Base-by-base conservation (phyloP, 345 rosid species). In the Cardamine occulta region DNA sequence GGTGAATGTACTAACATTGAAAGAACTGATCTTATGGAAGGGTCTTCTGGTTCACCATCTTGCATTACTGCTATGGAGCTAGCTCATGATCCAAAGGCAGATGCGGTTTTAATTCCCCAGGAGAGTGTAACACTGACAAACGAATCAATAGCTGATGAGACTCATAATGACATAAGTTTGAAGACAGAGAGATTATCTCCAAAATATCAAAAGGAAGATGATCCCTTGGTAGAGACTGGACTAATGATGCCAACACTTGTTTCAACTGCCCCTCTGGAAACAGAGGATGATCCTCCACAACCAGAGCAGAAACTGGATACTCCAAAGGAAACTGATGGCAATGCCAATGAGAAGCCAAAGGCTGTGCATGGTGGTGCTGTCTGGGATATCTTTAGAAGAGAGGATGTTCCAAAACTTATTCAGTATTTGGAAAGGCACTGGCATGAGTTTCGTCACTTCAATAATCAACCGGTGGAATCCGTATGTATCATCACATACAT, bases 321-420 rank as follows among this genome's bases (percentile, higher is more conserved):
- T 34, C 37, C 26, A 29, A 39, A 65, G 4, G 64, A 79, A 55
- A 44, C 28, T 47, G 71, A 48, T 4, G 61, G 58, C 15, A 60
- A 60, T 59, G 26, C 26, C 62, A 23, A 13, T 35, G 66, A 65
- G 57, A 40, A 48, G 35, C 19, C 61, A 54, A 19, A 67, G 19
- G 42, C 0, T 53, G 42, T 12, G 73, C 53, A 61, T 24, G 89
- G 91, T 40, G 92, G 92, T 69, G 96, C 97, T 58, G 65, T 88
- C 1, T 91, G 97, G 95, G 91, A 89, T 69, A 88, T 91, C 49
- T 91, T 89, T 60, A 81, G 87, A 29, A 88, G 91, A 78, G 79
- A 89, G 77, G 94, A 88, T 86, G 91, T 88, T 74, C 85, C 88
- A 28, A 91, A 84, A 85, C 80, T 93, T 79, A 75, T 84, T 61